phyloP scores from a whole-genome alignment of 495 filamentous ascomycete species.

The Lasiosphaeriaceae sp. region DNA sequence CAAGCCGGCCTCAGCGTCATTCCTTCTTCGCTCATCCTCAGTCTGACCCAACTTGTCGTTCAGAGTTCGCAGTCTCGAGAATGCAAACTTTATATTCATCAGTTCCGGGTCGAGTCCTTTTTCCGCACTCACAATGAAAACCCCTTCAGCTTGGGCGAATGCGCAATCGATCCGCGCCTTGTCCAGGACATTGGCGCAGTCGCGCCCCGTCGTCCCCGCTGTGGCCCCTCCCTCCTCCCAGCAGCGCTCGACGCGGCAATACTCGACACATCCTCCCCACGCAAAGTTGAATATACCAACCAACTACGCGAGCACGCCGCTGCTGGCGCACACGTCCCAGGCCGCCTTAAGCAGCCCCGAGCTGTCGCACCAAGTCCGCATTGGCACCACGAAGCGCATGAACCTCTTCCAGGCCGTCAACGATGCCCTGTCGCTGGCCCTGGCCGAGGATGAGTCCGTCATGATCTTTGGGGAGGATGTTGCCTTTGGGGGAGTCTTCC shows the following conservation, averaged over 20 bases:
- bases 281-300: slow-evolving; percentile 75
- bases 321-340: slow-evolving; percentile 74
- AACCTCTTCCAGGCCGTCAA: slow-evolving; percentile 94
- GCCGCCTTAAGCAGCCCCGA: slow-evolving; percentile 65
- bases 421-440: slow-evolving; percentile 74
- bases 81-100: neutral
- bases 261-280: slow-evolving; percentile 50
- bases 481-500: slow-evolving; percentile 94
- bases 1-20: slow-evolving; percentile 23
- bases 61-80: neutral
- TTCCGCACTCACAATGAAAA: slow-evolving; percentile 16
- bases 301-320: slow-evolving; percentile 78
- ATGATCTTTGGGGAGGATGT: slow-evolving; percentile 96
- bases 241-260: slow-evolving; percentile 14
- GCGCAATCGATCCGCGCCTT: slow-evolving; percentile 3
- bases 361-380: slow-evolving; percentile 59
- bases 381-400: slow-evolving; percentile 71
- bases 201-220: neutral
- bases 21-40: neutral
- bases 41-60: neutral
- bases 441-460: slow-evolving; percentile 80
- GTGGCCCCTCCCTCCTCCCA: neutral
- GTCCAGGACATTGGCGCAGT: neutral
- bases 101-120: neutral
- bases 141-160: slow-evolving; percentile 10